Conservation (phyloP, 2,329 filamentous ascomycete species). For the Hymenoscyphus fraxineus region DNA sequence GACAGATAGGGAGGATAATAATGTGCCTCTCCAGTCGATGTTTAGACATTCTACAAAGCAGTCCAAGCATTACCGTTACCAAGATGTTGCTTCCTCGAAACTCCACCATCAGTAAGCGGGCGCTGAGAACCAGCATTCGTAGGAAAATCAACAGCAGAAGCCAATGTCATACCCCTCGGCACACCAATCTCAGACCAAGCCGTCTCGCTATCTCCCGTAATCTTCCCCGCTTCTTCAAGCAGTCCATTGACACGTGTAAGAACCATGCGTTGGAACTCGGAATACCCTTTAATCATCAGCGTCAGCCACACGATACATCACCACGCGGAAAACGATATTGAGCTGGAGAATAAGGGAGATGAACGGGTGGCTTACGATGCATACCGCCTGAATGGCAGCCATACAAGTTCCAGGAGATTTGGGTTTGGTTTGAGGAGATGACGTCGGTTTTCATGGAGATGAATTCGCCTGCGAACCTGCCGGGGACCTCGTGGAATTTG, state of each 20-base stretch:
- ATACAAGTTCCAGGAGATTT: neutral
- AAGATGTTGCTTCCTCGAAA: neutral
- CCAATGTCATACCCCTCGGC: neutral
- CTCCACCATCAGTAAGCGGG: neutral
- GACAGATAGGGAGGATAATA: too few species aligned
- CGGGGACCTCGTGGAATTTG: neutral
- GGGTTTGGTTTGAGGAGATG: neutral
- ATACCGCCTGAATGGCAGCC: neutral
- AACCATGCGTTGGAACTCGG: neutral
- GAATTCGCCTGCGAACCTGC: neutral
- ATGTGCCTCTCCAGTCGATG: neutral
- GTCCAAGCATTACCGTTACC: neutral
- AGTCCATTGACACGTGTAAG: neutral
- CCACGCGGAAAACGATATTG: too few species aligned
- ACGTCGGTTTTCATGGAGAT: neutral
- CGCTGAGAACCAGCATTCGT: neutral
- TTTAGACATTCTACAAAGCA: neutral
- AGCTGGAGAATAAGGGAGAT: neutral
- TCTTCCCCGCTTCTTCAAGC: neutral
- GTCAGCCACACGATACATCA: too few species aligned
- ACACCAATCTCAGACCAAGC: neutral
- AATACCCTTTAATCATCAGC: neutral
- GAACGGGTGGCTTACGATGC: neutral
- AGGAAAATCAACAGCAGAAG: neutral
- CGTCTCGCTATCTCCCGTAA: neutral